Evolutionary conservation across 2,329 filamentous ascomycete species (phyloP).

Genomic region (Sporothrix protearum): DNA sequence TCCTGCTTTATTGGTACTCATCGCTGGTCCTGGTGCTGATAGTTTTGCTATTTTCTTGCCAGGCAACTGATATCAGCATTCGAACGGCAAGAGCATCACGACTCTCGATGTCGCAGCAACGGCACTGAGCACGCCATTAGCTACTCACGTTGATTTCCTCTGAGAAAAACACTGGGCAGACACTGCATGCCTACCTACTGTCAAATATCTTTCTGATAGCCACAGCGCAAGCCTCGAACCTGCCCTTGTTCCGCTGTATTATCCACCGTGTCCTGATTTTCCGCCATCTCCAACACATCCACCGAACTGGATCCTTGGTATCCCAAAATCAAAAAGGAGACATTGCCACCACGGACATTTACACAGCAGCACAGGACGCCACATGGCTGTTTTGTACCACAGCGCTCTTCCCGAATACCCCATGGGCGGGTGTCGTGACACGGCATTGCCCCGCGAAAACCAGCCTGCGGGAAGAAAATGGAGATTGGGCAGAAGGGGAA

Average conservation of each 20-base stretch:
- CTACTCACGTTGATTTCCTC: not conserved
- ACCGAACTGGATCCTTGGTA: not conserved
- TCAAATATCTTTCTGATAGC: not conserved
- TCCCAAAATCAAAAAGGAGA: not conserved
- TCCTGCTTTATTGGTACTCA: not conserved
- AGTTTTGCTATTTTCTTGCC: not conserved
- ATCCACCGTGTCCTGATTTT: not conserved
- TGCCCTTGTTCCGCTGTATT: not conserved
- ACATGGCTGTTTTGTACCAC: not conserved
- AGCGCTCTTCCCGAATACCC: not conserved
- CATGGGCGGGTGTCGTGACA: not conserved
- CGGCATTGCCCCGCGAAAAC: conserved; percentile 13
- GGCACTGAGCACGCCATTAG: not conserved
- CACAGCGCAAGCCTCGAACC: not conserved
- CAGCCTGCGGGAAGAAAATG: not conserved
- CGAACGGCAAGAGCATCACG: not conserved
- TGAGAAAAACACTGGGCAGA: not conserved
- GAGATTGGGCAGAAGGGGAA: not conserved
- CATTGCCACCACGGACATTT: not conserved
- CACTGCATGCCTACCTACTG: not conserved
- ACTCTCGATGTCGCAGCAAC: not conserved
- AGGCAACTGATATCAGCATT: not conserved
- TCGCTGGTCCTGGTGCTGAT: not conserved
- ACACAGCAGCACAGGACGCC: not conserved
- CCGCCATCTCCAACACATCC: not conserved